Conservation (phyloP, 345 rosid genomes). For the Corchorus capsularis region DNA sequence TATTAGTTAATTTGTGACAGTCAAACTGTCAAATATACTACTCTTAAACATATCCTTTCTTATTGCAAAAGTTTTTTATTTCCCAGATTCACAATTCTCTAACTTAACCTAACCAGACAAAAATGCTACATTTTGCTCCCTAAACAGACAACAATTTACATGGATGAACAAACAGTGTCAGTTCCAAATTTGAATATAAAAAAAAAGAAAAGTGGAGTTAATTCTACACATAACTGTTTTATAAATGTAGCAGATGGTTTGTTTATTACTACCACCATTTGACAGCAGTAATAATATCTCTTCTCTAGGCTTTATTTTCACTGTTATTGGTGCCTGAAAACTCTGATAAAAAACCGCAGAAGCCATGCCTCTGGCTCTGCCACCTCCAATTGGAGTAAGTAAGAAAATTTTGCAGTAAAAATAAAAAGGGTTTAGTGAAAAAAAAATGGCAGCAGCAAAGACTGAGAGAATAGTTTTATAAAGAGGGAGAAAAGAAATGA, state of each 20-base stretch:
- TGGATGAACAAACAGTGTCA: slow-evolving; percentile 34
- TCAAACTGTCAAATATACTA: too few relatives aligned
- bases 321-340: slow-evolving; percentile 43
- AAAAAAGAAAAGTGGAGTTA: too few relatives aligned
- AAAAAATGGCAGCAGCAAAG: slow-evolving; percentile 22
- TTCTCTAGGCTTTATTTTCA: slow-evolving; percentile 43
- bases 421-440: background rate
- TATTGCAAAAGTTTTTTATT: background rate
- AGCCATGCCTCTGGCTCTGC: slow-evolving; percentile 46
- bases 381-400: slow-evolving; percentile 34
- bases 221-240: background rate
- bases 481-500: slow-evolving; percentile 13
- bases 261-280: slow-evolving; percentile 19
- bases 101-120: slow-evolving; percentile 16
- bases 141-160: slow-evolving; percentile 21
- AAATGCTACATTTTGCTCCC: slow-evolving; percentile 31
- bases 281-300: slow-evolving; percentile 30
- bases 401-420: slow-evolving; percentile 14
- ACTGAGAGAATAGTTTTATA: slow-evolving; percentile 21
- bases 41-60: too few relatives aligned
- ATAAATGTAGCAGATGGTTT: slow-evolving; percentile 8
- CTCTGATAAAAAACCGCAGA: slow-evolving; percentile 45
- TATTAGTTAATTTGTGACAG: too few relatives aligned
- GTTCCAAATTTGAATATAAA: slow-evolving; percentile 16
- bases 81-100: background rate